Evolutionary conservation across 805 yeast species (phyloP), one percentile per base, ranked within the genome.

Genomic region (Lachancea meyersii): DNA sequence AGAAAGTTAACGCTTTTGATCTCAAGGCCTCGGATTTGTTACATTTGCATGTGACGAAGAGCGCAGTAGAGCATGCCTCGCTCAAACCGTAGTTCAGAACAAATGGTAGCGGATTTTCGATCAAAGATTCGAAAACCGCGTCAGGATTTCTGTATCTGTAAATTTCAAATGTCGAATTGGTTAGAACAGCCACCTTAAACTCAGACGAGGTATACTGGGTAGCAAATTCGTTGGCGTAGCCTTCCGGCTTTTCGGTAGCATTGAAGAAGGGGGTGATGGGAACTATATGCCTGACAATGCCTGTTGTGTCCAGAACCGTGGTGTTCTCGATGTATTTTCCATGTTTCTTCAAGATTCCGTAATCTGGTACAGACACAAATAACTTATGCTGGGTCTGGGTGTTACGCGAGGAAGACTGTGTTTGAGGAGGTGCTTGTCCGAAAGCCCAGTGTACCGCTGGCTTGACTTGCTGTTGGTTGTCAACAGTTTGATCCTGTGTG

Each of bases 41-140:
- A 49, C 76, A 76, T 43, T 86, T 80, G 56, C 95, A 84, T 1
- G 96, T 85, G 40, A 87, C 78, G 50, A 84, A 83, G 39, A 93
- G 70, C 9, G 96, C 84, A 1, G 93, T 80, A 0, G 96, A 82
- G 57, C 97, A 91, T 3, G 95, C 81, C 61, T 94, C 98, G 40
- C 85, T 80, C 40, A 81, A 74, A 5, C 97, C 97, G 60, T 87
- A 88, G 42, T 84, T 82, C 37, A 76, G 75, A 14, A 82, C 77
- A 57, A 86, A 86, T 40, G 80, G 74, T 40, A 79, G 73, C 40
- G 86, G 75, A 17, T 83, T 79, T 31, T 82, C 89, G 38, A 80
- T 77, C 43, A 86, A 66, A 0, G 82, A 64, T 56, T 82, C 83
- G 49, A 91, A 73, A 4, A 87, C 74, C 58, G 82, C 75, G 58